Percentiles rank a stretch among this genome's conserved stretches.
Conservation (phyloP, 2,329 filamentous ascomycete genomes). For the Talaromyces amestolkiae region DNA sequence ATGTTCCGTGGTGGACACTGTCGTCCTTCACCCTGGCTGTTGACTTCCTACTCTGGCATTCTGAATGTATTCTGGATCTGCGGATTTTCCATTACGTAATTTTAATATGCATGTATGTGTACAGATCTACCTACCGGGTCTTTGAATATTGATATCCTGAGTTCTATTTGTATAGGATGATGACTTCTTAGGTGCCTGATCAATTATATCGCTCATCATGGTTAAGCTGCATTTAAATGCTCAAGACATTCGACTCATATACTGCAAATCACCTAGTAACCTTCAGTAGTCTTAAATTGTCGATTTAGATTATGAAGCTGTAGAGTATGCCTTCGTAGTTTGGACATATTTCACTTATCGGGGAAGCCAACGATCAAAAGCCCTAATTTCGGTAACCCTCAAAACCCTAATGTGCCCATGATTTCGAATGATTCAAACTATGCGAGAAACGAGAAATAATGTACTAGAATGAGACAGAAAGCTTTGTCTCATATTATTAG, state of each 20-base stretch:
- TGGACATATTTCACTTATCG: not conserved
- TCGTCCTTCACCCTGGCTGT: not conserved
- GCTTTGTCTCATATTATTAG: not conserved
- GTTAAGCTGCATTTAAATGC: not conserved
- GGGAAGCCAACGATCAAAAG: not conserved
- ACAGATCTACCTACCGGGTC: not conserved
- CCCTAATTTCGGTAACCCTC: not conserved
- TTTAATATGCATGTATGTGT: not conserved
- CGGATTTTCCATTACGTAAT: not conserved
- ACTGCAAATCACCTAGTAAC: not conserved
- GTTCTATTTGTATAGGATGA: not conserved
- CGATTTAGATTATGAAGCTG: not conserved
- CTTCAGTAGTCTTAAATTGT: not conserved
- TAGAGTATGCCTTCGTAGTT: not conserved
- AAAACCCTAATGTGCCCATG: not conserved
- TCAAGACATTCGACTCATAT: not conserved
- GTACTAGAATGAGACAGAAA: not conserved
- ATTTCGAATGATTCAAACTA: not conserved
- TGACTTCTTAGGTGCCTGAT: not conserved
- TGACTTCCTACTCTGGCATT: not conserved
- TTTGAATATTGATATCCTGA: not conserved
- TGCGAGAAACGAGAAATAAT: not conserved
- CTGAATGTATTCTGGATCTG: not conserved
- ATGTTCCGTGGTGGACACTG: conserved; percentile 2
- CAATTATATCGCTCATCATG: not conserved